These are phyloP conservation scores for Capsella rubella DNA, from an alignment of 441 rosid genomes.

Conservation along the genomic window DNA sequence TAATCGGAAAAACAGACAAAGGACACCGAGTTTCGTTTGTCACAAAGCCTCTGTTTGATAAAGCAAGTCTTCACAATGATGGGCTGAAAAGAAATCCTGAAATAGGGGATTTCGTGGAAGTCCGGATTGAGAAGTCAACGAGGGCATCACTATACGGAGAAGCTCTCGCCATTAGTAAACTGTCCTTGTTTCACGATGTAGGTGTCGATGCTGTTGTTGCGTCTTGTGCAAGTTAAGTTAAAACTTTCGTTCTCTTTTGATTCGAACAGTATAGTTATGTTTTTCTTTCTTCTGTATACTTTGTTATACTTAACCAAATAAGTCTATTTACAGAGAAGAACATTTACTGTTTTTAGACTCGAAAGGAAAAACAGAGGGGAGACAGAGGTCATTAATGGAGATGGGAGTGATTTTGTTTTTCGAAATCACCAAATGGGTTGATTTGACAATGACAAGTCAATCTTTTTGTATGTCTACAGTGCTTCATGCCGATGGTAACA, in stretches of 20 bases:
- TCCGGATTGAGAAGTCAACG: slow-evolving; percentile 64
- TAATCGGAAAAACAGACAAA: slow-evolving; percentile 87
- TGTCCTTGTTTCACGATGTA: slow-evolving; percentile 60
- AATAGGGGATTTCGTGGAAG: slow-evolving; percentile 84
- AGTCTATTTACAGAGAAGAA: slow-evolving; percentile 2
- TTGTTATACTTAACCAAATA: slow-evolving; percentile 3
- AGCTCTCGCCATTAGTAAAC: slow-evolving; percentile 74
- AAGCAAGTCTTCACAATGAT: slow-evolving; percentile 37
- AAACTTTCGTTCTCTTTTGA: not conserved
- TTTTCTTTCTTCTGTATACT: slow-evolving; percentile 17
- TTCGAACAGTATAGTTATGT: not conserved
- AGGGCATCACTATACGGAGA: slow-evolving; percentile 79
- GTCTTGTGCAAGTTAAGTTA: slow-evolving; percentile 44
- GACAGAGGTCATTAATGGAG: slow-evolving; percentile 3
- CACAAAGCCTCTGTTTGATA: slow-evolving; percentile 53
- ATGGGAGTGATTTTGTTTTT: slow-evolving; percentile 20
- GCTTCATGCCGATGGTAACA: not conserved
- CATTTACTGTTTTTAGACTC: not conserved
- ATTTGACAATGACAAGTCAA: slow-evolving; percentile 37
- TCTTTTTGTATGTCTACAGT: not conserved
- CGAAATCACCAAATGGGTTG: slow-evolving; percentile 23
- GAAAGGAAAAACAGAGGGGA: not conserved
- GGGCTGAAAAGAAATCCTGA: slow-evolving; percentile 54
- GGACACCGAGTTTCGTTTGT: slow-evolving; percentile 78
- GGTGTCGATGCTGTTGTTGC: slow-evolving; percentile 58